Percentiles rank a stretch among this genome's conserved stretches.
These are phyloP conservation scores for Pyrenula aspistea DNA, from an alignment of 495 filamentous ascomycete genomes.

Conservation along the genomic window DNA sequence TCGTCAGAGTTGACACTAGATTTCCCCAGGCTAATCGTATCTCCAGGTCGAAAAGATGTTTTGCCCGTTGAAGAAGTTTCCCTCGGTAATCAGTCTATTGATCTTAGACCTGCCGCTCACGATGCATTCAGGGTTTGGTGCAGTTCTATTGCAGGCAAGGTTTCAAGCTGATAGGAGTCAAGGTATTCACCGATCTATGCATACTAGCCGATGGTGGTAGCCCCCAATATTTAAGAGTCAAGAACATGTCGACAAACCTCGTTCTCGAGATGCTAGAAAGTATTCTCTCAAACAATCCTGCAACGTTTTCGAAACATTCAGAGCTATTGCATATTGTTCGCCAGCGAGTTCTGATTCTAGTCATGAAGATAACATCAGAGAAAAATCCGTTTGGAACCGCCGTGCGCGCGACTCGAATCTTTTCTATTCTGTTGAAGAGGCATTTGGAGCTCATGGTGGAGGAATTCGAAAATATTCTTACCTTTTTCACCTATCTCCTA, in stretches of 20 bases:
- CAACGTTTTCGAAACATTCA: constrained; percentile 62
- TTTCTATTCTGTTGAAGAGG: constrained; percentile 65
- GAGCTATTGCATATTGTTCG: constrained; percentile 73
- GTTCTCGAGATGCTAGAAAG: constrained; percentile 88
- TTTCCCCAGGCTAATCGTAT: constrained; percentile 19
- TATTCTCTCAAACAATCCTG: constrained; percentile 69
- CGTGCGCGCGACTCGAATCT: constrained; percentile 66
- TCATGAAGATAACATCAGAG: constrained; percentile 67
- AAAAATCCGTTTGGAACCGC: constrained; percentile 71
- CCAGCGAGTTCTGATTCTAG: constrained; percentile 71
- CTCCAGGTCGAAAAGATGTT: constrained; percentile 29
- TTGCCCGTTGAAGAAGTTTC: constrained; percentile 47
- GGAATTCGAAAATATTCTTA: constrained; percentile 77
- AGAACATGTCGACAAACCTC: constrained; percentile 64
- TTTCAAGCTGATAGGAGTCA: constrained; percentile 10
- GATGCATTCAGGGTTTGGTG: constrained; percentile 65
- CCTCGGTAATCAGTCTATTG: constrained; percentile 27
- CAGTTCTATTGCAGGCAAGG: not conserved
- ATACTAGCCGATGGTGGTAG: constrained; percentile 73
- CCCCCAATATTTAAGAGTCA: constrained; percentile 65
- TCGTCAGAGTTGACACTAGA: not conserved
- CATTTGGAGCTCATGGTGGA: constrained; percentile 61
- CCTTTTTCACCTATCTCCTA: constrained; percentile 75
- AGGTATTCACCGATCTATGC: constrained; percentile 84
- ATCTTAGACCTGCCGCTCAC: constrained; percentile 62